Evolutionary conservation across 768 basidiomycete genomes (phyloP).

Genomic region (Boletales sp.): DNA sequence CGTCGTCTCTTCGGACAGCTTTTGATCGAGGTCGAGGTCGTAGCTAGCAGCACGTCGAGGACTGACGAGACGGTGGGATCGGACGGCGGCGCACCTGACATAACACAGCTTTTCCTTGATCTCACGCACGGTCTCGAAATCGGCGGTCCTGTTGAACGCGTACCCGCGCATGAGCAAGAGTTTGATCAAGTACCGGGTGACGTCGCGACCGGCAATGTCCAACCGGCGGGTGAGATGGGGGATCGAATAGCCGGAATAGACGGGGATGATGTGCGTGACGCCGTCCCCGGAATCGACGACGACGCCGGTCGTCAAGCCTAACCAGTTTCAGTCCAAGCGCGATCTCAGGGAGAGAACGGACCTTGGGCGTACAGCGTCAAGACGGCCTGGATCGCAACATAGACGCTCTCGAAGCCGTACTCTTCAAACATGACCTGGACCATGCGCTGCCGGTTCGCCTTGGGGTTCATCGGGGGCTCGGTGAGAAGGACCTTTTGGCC

Average conservation of each 20-base stretch:
- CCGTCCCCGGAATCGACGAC: constrained; percentile 99
- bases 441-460: constrained; percentile 88
- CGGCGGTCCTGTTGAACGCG: constrained; percentile 98
- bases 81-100: constrained; percentile 58
- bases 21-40: constrained; percentile 93
- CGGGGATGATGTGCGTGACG: constrained; percentile 98
- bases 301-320: constrained; percentile 96
- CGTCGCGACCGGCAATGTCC: constrained; percentile 97
- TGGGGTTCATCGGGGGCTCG: constrained; percentile 99
- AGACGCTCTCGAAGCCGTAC: constrained; percentile 93
- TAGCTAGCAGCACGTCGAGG: constrained; percentile 50
- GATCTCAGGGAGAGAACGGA: constrained; percentile 35
- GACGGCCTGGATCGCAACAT: constrained; percentile 98
- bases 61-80: neutral
- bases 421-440: constrained; percentile 99
- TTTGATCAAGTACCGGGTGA: constrained; percentile 98
- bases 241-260: constrained; percentile 94
- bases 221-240: constrained; percentile 92
- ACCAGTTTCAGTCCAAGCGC: neutral
- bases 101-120: constrained; percentile 99
- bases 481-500: constrained; percentile 92
- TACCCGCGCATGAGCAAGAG: constrained; percentile 99
- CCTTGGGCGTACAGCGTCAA: constrained; percentile 98
- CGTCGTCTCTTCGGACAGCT: constrained; percentile 93
- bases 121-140: constrained; percentile 97